Percentiles rank a stretch among this genome's conserved stretches.
phyloP scores from a whole-genome alignment of 495 filamentous ascomycete species.

The Bathelium albidoporum region DNA sequence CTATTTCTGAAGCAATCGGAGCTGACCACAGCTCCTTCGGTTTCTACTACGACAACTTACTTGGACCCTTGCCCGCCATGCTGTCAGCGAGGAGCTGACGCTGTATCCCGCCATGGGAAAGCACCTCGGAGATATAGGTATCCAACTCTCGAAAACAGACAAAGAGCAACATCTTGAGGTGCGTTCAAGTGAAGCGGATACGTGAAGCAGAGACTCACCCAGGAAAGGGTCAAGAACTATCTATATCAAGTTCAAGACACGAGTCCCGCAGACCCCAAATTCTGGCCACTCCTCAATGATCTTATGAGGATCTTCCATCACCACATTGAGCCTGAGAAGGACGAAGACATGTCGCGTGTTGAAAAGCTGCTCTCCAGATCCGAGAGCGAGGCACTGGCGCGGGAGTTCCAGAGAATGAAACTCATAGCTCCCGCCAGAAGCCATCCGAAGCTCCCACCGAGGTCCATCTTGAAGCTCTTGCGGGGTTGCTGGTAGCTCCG shows the following conservation, averaged over 20 bases:
- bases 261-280: constrained; percentile 36
- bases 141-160: constrained; percentile 47
- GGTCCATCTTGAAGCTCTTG: constrained; percentile 5
- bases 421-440: constrained; percentile 5
- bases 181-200: constrained; percentile 6
- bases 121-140: constrained; percentile 41
- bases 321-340: constrained; percentile 56
- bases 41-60: constrained; percentile 49
- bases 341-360: constrained; percentile 31
- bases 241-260: constrained; percentile 54
- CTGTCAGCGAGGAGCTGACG: constrained; percentile 57
- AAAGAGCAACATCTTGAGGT: constrained; percentile 48
- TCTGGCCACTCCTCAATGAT: constrained; percentile 40
- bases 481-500: constrained; percentile 1
- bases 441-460: constrained; percentile 8
- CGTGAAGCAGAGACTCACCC: not conserved
- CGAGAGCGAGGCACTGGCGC: constrained; percentile 5
- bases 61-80: constrained; percentile 61
- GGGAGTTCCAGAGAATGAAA: constrained; percentile 7
- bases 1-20: constrained; percentile 46
- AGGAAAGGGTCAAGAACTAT: constrained; percentile 48
- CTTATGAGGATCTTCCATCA: constrained; percentile 42
- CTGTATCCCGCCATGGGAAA: constrained; percentile 61
- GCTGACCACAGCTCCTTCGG: constrained; percentile 56
- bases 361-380: constrained; percentile 6